phyloP scores from a whole-genome alignment of 352 stramenopile species.

The Phytophthora litchii region DNA sequence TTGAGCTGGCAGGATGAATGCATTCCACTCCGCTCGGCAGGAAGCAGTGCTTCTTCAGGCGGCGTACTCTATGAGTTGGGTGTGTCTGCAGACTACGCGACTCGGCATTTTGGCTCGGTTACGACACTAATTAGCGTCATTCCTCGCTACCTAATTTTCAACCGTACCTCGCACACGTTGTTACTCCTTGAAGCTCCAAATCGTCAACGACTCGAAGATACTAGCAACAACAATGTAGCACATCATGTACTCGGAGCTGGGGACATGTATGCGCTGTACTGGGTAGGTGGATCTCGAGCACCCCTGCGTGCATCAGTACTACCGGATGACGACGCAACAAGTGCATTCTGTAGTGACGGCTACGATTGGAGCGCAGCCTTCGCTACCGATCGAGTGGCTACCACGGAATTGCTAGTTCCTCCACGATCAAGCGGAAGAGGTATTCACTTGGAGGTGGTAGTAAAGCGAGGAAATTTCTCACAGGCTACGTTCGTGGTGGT shows the following conservation, averaged over 20 bases:
- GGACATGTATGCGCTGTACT: conserved; percentile 83
- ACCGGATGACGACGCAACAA: conserved; percentile 30
- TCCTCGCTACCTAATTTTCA: conserved; percentile 79
- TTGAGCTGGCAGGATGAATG: conserved; percentile 89
- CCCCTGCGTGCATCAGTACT: conserved; percentile 67
- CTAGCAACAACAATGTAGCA: conserved; percentile 48
- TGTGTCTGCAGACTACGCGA: conserved; percentile 82
- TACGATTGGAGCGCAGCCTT: conserved; percentile 76
- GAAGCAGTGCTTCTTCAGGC: conserved; percentile 22
- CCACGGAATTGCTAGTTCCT: conserved; percentile 57
- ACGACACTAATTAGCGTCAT: conserved; percentile 87
- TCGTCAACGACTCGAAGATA: conserved; percentile 34
- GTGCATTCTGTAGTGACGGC: conserved; percentile 35
- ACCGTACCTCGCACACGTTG: conserved; percentile 68
- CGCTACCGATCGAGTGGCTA: conserved; percentile 53
- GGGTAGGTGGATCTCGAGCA: conserved; percentile 58
- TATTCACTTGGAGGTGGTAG: conserved; percentile 51
- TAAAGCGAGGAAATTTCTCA: conserved; percentile 79
- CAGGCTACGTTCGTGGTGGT: conserved; percentile 75
- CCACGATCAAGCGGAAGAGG: conserved; percentile 37
- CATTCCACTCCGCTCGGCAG: conserved; percentile 53
- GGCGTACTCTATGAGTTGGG: conserved; percentile 82
- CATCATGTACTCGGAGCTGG: conserved; percentile 76
- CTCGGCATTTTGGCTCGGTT: conserved; percentile 80
- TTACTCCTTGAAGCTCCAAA: conserved; percentile 58